phyloP scores from a whole-genome alignment of 768 basidiomycete species.

The Lactarius psammicola region DNA sequence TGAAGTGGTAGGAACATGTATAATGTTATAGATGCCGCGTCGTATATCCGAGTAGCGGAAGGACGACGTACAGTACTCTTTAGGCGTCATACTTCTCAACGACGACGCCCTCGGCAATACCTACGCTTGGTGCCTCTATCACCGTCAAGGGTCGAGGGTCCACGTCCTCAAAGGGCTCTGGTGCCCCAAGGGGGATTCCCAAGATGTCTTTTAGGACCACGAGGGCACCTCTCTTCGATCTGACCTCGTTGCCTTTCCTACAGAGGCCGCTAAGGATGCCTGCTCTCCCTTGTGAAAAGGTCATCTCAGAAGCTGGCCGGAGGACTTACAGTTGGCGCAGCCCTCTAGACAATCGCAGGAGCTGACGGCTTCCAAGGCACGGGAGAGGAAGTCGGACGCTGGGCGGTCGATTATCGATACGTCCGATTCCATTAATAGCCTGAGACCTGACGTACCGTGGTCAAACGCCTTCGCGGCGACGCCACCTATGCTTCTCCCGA shows the following conservation, averaged over 20 bases:
- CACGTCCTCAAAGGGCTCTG: constrained; percentile 31
- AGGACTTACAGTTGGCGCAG: constrained; percentile 60
- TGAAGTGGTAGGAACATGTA: neutral
- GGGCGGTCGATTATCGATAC: neutral
- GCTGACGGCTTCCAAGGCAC: constrained; percentile 57
- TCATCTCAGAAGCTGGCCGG: neutral
- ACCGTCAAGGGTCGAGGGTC: constrained; percentile 46
- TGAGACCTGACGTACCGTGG: constrained; percentile 48
- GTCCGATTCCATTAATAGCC: neutral
- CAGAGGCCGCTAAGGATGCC: constrained; percentile 68
- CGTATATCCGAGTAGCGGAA: neutral
- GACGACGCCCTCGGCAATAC: constrained; percentile 29
- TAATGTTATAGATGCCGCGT: neutral
- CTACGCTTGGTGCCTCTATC: constrained; percentile 51
- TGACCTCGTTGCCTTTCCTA: constrained; percentile 68
- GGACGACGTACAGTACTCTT: neutral
- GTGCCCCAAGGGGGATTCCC: constrained; percentile 40
- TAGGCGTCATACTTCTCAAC: constrained; percentile 18
- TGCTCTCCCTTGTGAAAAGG: constrained; percentile 33
- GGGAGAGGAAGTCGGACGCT: constrained; percentile 57
- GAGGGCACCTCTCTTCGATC: constrained; percentile 72
- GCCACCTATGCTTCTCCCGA: constrained; percentile 62
- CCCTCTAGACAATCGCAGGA: constrained; percentile 67
- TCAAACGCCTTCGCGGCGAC: constrained; percentile 80
- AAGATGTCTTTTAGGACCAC: constrained; percentile 64